Conservation (phyloP, 768 basidiomycete genomes). For the Mycena maculata region DNA sequence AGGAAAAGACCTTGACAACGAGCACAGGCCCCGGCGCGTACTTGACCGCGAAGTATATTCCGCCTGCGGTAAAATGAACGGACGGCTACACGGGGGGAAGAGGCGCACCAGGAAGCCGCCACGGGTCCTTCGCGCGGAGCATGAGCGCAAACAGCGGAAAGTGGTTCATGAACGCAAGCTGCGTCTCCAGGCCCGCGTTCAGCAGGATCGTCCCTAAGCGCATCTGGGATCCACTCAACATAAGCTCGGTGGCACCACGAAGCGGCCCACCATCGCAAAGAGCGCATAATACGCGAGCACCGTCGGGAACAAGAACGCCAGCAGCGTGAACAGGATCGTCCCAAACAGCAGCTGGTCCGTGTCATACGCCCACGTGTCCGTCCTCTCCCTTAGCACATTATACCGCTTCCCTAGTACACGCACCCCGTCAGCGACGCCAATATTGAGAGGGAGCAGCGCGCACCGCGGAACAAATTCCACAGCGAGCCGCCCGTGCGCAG, state of each 20-base stretch:
- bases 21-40: slow-evolving; percentile 41
- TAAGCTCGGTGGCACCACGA: too few relatives aligned
- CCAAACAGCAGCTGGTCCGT: slow-evolving; percentile 96
- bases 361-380: slow-evolving; percentile 91
- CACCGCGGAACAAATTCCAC: slow-evolving; percentile 93
- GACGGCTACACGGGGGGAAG: slow-evolving; percentile 10
- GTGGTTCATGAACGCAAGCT: slow-evolving; percentile 86
- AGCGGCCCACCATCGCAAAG: slow-evolving; percentile 70
- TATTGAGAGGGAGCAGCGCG: background rate
- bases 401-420: slow-evolving; percentile 80
- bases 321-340: slow-evolving; percentile 86
- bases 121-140: slow-evolving; percentile 85
- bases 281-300: slow-evolving; percentile 86
- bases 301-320: slow-evolving; percentile 87
- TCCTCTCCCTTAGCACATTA: slow-evolving; percentile 88
- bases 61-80: slow-evolving; percentile 36
- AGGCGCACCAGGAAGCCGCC: slow-evolving; percentile 78
- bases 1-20: slow-evolving; percentile 45
- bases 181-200: slow-evolving; percentile 72
- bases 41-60: slow-evolving; percentile 48
- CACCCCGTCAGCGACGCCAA: background rate
- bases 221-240: slow-evolving; percentile 49
- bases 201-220: slow-evolving; percentile 65
- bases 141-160: slow-evolving; percentile 93
- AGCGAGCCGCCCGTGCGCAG: slow-evolving; percentile 71